Conservation (phyloP, 1,139 yeast genomes). For the Kodamaea fungicola region DNA sequence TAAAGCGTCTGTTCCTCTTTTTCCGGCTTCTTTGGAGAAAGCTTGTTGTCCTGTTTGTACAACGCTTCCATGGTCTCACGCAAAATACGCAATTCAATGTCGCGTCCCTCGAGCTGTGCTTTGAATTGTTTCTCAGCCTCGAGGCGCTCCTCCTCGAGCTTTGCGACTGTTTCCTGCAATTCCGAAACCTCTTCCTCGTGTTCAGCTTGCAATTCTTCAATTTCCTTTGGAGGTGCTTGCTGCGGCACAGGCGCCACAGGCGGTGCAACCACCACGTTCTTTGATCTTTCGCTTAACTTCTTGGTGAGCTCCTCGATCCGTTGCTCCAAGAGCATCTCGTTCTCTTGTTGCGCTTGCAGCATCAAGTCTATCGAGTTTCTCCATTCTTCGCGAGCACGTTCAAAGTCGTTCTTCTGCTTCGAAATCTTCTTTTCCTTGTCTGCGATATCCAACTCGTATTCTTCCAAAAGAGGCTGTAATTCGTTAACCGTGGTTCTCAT, state of each 20-base stretch:
- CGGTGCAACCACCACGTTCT: background rate
- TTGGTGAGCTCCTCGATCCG: constrained; percentile 18
- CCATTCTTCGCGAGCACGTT: constrained; percentile 55
- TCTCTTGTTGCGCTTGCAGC: constrained; percentile 42
- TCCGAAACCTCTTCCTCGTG: constrained; percentile 11
- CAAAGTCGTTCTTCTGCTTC: constrained; percentile 45
- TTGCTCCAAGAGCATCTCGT: constrained; percentile 33
- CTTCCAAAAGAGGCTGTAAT: constrained; percentile 43
- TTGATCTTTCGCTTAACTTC: constrained; percentile 3
- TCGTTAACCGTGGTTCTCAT: constrained; percentile 42
- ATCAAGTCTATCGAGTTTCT: constrained; percentile 54
- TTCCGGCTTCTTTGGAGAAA: constrained; percentile 4
- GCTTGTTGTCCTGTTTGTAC: constrained; percentile 5
- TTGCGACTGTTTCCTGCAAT: constrained; percentile 10
- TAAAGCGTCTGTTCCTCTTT: constrained; percentile 7
- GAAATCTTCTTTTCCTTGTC: constrained; percentile 44
- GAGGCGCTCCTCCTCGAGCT: constrained; percentile 11
- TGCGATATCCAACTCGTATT: constrained; percentile 39
- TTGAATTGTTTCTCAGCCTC: constrained; percentile 12
- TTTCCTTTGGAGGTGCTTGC: background rate
- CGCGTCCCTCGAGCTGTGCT: constrained; percentile 15
- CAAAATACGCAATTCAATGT: constrained; percentile 13
- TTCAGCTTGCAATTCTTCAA: background rate
- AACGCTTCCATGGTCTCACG: constrained; percentile 11
- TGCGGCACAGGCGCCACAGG: background rate